These are phyloP conservation scores for Gillenia trifoliata DNA, from an alignment of 306 rosid species.

Conservation along the genomic window DNA sequence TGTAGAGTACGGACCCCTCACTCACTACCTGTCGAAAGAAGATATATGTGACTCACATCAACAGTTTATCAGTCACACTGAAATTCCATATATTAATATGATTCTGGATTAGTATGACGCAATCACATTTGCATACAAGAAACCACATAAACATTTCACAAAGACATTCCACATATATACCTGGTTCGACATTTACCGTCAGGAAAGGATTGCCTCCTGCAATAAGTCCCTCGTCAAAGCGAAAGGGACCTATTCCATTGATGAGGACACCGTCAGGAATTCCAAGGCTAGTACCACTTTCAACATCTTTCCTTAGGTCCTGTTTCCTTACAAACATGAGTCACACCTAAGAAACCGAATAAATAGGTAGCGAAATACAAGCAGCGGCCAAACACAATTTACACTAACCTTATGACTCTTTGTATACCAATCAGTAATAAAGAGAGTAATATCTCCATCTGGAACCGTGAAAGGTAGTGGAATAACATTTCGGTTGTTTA, in stretches of 20 bases:
- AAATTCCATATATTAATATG: neutral
- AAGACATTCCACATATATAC: conserved; percentile 31
- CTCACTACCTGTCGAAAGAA: neutral
- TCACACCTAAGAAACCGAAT: conserved; percentile 18
- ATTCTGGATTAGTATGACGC: neutral
- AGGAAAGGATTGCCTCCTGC: conserved; percentile 60
- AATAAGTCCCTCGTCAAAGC: conserved; percentile 54
- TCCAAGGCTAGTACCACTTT: conserved; percentile 60
- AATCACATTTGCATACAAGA: neutral
- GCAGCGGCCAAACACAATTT: neutral
- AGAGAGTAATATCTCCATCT: conserved; percentile 83
- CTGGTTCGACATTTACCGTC: conserved; percentile 72
- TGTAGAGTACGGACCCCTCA: neutral
- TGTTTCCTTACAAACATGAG: conserved; percentile 31
- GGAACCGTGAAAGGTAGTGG: conserved; percentile 76
- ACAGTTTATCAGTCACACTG: neutral
- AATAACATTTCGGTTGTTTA: conserved; percentile 73
- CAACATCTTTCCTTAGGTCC: conserved; percentile 69
- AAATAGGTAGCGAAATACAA: conserved; percentile 7
- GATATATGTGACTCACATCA: neutral
- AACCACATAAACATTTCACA: neutral
- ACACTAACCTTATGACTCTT: conserved; percentile 68
- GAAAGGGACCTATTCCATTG: conserved; percentile 80
- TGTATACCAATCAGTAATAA: conserved; percentile 82
- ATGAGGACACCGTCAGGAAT: conserved; percentile 78